These are phyloP conservation scores for Cladosporium sp. DNA, from an alignment of 2,329 filamentous ascomycete genomes.

Conservation along the genomic window DNA sequence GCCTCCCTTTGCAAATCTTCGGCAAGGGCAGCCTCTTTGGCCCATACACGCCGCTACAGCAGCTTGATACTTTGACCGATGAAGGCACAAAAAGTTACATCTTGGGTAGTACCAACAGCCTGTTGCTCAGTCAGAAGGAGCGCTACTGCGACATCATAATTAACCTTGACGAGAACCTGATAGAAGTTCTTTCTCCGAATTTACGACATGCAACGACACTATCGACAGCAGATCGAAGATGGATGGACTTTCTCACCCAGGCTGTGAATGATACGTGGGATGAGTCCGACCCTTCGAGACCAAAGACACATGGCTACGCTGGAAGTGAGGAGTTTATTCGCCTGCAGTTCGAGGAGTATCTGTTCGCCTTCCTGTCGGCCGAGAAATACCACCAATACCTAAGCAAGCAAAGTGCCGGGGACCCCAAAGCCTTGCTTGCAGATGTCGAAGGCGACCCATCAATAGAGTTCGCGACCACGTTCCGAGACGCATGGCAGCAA, in stretches of 20 bases:
- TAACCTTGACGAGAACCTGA: constrained; percentile 84
- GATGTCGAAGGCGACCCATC: constrained; percentile 75
- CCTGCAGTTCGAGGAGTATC: constrained; percentile 94
- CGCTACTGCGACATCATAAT: constrained; percentile 94
- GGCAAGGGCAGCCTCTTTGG: constrained; percentile 94
- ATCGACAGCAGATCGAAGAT: constrained; percentile 82
- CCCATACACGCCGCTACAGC: constrained; percentile 92
- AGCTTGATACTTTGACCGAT: constrained; percentile 89
- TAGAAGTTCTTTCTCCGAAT: constrained; percentile 78
- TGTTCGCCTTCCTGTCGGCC: constrained; percentile 79
- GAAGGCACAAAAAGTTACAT: constrained; percentile 95
- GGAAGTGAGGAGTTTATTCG: constrained; percentile 97
- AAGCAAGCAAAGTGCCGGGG: constrained; percentile 37
- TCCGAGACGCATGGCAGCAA: constrained; percentile 78
- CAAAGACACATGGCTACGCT: constrained; percentile 91
- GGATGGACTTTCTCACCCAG: constrained; percentile 94
- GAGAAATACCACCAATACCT: constrained; percentile 73
- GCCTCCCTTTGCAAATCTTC: constrained; percentile 89
- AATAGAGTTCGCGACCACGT: constrained; percentile 76
- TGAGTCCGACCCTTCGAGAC: constrained; percentile 77
- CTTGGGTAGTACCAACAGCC: constrained; percentile 92
- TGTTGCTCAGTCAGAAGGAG: constrained; percentile 89
- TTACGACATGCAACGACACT: constrained; percentile 71
- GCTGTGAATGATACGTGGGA: constrained; percentile 97
- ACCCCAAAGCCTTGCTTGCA: constrained; percentile 60